Evolutionary conservation across 192 early-diverging fungal species (phyloP).

Genomic region (Coemansia sp.): DNA sequence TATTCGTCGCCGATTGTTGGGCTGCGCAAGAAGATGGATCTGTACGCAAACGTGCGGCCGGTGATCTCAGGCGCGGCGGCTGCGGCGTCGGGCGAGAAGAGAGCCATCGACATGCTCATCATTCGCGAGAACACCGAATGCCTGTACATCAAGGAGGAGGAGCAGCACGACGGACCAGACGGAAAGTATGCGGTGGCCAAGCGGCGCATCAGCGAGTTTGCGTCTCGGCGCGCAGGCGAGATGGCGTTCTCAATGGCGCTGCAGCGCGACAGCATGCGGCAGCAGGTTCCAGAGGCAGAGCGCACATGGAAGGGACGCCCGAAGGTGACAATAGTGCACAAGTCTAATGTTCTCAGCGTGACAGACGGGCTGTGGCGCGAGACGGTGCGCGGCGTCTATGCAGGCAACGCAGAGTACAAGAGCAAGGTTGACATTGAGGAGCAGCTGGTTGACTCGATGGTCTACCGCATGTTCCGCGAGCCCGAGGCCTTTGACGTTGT

Average conservation of each 20-base stretch:
- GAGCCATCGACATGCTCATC: constrained; percentile 92
- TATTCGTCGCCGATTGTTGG: constrained; percentile 98
- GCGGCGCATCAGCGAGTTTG: constrained; percentile 87
- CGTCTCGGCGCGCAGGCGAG: constrained; percentile 81
- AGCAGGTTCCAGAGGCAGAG: constrained; percentile 55
- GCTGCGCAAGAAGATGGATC: constrained; percentile 90
- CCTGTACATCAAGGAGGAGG: constrained; percentile 61
- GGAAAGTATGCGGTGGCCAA: constrained; percentile 76
- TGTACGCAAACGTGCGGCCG: constrained; percentile 97
- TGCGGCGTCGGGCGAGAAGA: constrained; percentile 54
- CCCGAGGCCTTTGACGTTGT: constrained; percentile 95
- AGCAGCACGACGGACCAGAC: constrained; percentile 56
- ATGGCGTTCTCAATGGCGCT: constrained; percentile 95
- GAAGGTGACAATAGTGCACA: constrained; percentile 95
- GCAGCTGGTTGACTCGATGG: constrained; percentile 99
- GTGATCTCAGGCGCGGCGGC: constrained; percentile 71
- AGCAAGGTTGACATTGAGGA: constrained; percentile 81
- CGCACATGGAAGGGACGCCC: constrained; percentile 68
- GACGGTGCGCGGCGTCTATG: constrained; percentile 75
- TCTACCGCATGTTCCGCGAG: constrained; percentile 97
- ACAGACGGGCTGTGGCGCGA: constrained; percentile 98
- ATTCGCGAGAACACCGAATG: constrained; percentile 99
- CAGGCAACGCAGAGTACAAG: constrained; percentile 61
- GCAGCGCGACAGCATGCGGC: constrained; percentile 70
- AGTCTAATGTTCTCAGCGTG: constrained; percentile 93